Evolutionary conservation across 164 flowering plant genomes (phyloP).

Genomic region (Aristolochia californica): DNA sequence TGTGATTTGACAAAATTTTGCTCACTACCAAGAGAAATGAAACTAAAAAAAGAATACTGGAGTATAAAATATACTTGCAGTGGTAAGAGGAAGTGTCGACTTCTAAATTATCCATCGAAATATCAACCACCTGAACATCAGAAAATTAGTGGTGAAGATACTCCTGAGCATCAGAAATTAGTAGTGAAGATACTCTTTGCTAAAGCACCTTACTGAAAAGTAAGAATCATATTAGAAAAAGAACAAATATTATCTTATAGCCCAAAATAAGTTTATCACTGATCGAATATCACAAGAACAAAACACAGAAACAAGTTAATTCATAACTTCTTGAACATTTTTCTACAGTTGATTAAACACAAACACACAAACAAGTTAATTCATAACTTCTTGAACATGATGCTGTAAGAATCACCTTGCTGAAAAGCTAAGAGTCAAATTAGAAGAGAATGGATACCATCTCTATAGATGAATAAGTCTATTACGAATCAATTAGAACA

Average conservation of each 20-base stretch:
- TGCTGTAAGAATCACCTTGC: too few species aligned
- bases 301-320: neutral
- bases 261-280: neutral
- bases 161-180: slow-evolving; percentile 17
- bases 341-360: too few species aligned
- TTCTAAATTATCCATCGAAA: slow-evolving; percentile 35
- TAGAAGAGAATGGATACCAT: too few species aligned
- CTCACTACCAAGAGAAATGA: neutral
- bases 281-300: neutral
- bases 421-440: too few species aligned
- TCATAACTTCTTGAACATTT: too few species aligned
- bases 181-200: neutral
- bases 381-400: too few species aligned
- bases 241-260: neutral
- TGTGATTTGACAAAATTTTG: too few species aligned
- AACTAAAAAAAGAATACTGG: neutral
- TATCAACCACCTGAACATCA: slow-evolving; percentile 37
- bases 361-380: neutral
- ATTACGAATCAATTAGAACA: too few species aligned
- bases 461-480: too few species aligned
- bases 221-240: neutral
- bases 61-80: slow-evolving; percentile 43
- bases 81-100: slow-evolving; percentile 87
- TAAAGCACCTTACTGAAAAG: neutral
- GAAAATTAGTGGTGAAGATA: neutral